These are phyloP conservation scores for Neurospora sp. DNA, from an alignment of 495 filamentous ascomycete genomes.

Conservation along the genomic window DNA sequence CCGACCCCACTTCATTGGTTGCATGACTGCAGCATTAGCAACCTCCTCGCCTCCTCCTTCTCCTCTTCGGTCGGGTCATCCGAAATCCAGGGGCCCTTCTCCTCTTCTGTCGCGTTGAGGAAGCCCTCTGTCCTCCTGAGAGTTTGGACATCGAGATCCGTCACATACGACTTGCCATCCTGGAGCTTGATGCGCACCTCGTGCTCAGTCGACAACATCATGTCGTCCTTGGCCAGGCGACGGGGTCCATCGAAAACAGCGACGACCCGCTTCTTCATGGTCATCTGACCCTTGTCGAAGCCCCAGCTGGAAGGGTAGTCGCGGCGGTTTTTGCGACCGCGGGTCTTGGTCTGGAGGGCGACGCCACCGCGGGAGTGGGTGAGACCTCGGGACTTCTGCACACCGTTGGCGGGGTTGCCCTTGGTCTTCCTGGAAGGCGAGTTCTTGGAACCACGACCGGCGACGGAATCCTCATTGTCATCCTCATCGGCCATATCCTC, in stretches of 20 bases:
- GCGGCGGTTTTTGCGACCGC: slow-evolving; percentile 70
- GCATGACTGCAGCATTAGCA: neutral
- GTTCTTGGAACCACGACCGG: slow-evolving; percentile 16
- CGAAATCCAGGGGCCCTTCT: slow-evolving; percentile 70
- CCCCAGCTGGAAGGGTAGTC: slow-evolving; percentile 92
- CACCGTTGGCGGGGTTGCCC: slow-evolving; percentile 37
- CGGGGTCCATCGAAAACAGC: slow-evolving; percentile 85
- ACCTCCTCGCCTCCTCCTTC: slow-evolving; percentile 12
- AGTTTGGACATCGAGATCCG: slow-evolving; percentile 88
- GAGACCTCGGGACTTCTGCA: slow-evolving; percentile 45
- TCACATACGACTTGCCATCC: slow-evolving; percentile 67
- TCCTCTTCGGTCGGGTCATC: slow-evolving; percentile 42
- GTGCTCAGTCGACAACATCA: slow-evolving; percentile 94
- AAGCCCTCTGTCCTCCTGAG: slow-evolving; percentile 78
- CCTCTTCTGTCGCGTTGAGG: slow-evolving; percentile 62
- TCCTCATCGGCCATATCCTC: slow-evolving; percentile 50
- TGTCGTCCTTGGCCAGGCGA: slow-evolving; percentile 93
- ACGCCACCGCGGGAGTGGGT: slow-evolving; percentile 55
- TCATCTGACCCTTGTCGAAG: slow-evolving; percentile 80
- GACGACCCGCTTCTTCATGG: slow-evolving; percentile 92
- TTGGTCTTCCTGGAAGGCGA: slow-evolving; percentile 26
- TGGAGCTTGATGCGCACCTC: slow-evolving; percentile 79
- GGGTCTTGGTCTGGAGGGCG: slow-evolving; percentile 49
- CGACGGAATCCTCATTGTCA: slow-evolving; percentile 30
- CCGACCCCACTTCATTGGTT: neutral